Base-by-base conservation (phyloP, 2,329 filamentous ascomycete species). In the Cytospora chrysosperma region DNA sequence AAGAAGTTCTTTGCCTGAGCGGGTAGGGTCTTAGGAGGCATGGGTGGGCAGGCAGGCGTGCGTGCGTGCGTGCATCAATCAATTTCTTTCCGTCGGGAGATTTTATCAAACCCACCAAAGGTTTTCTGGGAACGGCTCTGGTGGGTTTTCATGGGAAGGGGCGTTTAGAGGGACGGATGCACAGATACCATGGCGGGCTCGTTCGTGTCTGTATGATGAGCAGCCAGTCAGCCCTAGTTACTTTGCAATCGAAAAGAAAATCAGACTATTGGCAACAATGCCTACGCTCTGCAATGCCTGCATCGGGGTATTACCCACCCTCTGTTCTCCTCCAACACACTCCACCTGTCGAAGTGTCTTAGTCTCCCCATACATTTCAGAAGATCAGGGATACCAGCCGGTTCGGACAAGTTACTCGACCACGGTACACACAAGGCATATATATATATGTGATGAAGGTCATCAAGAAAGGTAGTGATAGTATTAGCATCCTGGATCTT, bases 1-100 rank as follows among this genome's bases (percentile, higher is more conserved):
- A 91, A 90, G 80, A 98, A 96, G 80, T 95, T 96, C 78, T 98
- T 98, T 74, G 76, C 81, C 49, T 88, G 72, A 76, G 13, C 5
- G 1, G n/a, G n/a, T n/a, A n/a, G n/a, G n/a, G n/a, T n/a, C n/a
- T n/a, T n/a, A n/a, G n/a, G n/a, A n/a, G n/a, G n/a, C n/a, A n/a
- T n/a, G n/a, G n/a, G n/a, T n/a, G n/a, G 2, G 40, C 26, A 15
- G n/a, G 55, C 34, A 34, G 28, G 8, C 34, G 12, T 30, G 19
- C 9, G 4, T 7, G 40, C 17, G 15, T 17, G 55, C 27, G 40
- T 40, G 8, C 34, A n/a, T 30, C 12, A 8, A 24, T 56, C 10
- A 32, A n/a, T n/a, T n/a, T n/a, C n/a, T n/a, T n/a, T n/a, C n/a
- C n/a, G n/a, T 24, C 30, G 26, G 13, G 34, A 24, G 32, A 47